Percentiles rank a stretch among this genome's conserved stretches.
These are phyloP conservation scores for Avena atlantica DNA, from an alignment of 176 grass and related monocot genomes.

Conservation along the genomic window DNA sequence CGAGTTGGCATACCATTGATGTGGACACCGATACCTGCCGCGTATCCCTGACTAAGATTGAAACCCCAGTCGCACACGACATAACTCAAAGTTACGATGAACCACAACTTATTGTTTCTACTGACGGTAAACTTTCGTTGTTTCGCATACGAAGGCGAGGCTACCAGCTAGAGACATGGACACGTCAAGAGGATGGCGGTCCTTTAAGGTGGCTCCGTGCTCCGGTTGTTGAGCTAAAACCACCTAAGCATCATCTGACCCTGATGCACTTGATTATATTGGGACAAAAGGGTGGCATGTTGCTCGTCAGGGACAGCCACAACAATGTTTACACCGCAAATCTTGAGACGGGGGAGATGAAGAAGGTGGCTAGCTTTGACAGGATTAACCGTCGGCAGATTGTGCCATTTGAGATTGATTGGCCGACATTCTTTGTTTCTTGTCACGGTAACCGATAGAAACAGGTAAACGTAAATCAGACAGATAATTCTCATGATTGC, in stretches of 20 bases:
- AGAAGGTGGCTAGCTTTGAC: not conserved
- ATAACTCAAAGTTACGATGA: not conserved
- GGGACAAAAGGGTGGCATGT: not conserved
- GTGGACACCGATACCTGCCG: not conserved
- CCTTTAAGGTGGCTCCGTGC: not conserved
- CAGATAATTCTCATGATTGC: not conserved
- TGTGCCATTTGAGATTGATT: conserved; percentile 4
- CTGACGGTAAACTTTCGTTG: not conserved
- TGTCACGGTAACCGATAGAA: not conserved
- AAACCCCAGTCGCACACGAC: not conserved
- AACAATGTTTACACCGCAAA: not conserved
- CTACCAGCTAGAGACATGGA: not conserved
- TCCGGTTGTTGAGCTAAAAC: not conserved
- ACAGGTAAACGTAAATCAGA: not conserved
- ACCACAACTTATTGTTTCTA: not conserved
- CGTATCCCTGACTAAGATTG: not conserved
- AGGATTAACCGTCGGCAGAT: not conserved
- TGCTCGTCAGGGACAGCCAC: not conserved
- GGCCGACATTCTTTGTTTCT: not conserved
- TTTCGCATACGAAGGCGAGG: not conserved
- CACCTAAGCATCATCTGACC: not conserved
- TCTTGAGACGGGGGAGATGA: not conserved
- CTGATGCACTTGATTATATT: not conserved
- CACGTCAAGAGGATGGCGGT: not conserved
- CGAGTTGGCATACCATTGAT: not conserved